These are phyloP conservation scores for Periconia sp. DNA, from an alignment of 2,329 filamentous ascomycete species.

Conservation along the genomic window DNA sequence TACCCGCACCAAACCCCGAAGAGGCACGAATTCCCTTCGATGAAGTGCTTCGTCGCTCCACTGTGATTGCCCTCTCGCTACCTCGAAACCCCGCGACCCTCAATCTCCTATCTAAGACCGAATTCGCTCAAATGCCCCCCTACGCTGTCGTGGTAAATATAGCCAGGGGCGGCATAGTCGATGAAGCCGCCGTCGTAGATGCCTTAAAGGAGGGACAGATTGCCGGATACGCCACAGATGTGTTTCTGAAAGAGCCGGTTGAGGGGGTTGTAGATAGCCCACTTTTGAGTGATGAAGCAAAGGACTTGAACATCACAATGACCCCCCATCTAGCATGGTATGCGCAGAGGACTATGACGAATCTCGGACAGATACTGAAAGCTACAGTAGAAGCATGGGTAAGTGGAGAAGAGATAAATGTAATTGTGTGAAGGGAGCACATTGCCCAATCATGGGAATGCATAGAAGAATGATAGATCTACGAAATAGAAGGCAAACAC, in stretches of 20 bases:
- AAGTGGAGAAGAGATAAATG: conserved; percentile 47
- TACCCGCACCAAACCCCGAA: conserved; percentile 11
- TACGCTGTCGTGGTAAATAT: conserved; percentile 58
- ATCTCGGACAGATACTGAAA: conserved; percentile 52
- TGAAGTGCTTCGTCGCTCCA: conserved; percentile 44
- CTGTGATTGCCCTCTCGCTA: conserved; percentile 46
- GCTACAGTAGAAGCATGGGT: conserved; percentile 56
- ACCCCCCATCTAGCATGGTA: conserved; percentile 63
- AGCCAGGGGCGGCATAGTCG: conserved; percentile 57
- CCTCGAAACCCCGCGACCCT: conserved; percentile 40
- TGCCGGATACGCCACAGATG: conserved; percentile 59
- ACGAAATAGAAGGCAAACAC: too few relatives aligned
- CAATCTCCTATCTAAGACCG: conserved; percentile 42
- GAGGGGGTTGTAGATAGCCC: conserved; percentile 49
- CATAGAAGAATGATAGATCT: too few relatives aligned
- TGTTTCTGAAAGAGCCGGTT: conserved; percentile 56
- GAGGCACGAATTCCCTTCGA: conserved; percentile 44
- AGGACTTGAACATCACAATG: conserved; percentile 57
- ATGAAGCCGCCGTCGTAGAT: conserved; percentile 55
- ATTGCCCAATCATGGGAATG: too few relatives aligned
- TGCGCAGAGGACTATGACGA: conserved; percentile 55
- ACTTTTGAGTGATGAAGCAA: conserved; percentile 51
- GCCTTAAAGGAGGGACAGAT: conserved; percentile 54
- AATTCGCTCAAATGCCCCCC: conserved; percentile 53
- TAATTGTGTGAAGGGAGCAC: conserved; percentile 44